Conservation (phyloP, 768 basidiomycete species). For the Agrocybe chaxingu region DNA sequence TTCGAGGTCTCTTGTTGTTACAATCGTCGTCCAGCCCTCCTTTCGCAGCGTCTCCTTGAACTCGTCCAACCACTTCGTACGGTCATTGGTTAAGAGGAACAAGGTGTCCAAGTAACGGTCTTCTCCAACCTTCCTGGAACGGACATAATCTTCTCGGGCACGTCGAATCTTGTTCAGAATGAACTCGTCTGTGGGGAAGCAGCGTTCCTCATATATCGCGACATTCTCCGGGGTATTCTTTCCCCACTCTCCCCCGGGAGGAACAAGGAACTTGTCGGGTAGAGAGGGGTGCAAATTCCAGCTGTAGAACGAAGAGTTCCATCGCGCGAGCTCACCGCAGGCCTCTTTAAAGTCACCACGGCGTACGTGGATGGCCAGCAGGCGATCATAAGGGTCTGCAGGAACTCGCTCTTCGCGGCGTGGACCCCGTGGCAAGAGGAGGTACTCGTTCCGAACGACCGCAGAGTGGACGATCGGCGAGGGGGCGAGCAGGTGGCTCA, state of each 20-base stretch:
- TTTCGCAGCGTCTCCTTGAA: slow-evolving; percentile 33
- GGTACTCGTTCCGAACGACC: slow-evolving; percentile 38
- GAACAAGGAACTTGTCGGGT: slow-evolving; percentile 39
- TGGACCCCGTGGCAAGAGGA: slow-evolving; percentile 29
- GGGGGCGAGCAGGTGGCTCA: slow-evolving; percentile 34
- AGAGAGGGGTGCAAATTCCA: slow-evolving; percentile 44
- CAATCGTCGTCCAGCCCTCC: slow-evolving; percentile 41
- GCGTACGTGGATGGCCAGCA: slow-evolving; percentile 48
- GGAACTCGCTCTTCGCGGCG: slow-evolving; percentile 22
- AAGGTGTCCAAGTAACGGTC: slow-evolving; percentile 28
- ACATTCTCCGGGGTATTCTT: slow-evolving; percentile 35
- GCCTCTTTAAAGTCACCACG: slow-evolving; percentile 48
- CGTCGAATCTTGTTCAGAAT: slow-evolving; percentile 34
- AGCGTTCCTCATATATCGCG: slow-evolving; percentile 28
- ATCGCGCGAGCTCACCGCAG: slow-evolving; percentile 38
- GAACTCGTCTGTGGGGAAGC: slow-evolving; percentile 19
- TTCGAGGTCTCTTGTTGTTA: slow-evolving; percentile 42
- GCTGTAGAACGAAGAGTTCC: slow-evolving; percentile 43
- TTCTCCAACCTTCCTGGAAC: slow-evolving; percentile 13
- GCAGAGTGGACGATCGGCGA: slow-evolving; percentile 39
- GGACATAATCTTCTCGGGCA: slow-evolving; percentile 30
- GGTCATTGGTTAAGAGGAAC: slow-evolving; percentile 51
- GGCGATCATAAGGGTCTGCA: slow-evolving; percentile 33
- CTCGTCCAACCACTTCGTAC: slow-evolving; percentile 43
- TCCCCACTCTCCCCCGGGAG: slow-evolving; percentile 25